Base-by-base conservation (phyloP, 2,329 filamentous ascomycete genomes). In the Emergomyces orientalis region DNA sequence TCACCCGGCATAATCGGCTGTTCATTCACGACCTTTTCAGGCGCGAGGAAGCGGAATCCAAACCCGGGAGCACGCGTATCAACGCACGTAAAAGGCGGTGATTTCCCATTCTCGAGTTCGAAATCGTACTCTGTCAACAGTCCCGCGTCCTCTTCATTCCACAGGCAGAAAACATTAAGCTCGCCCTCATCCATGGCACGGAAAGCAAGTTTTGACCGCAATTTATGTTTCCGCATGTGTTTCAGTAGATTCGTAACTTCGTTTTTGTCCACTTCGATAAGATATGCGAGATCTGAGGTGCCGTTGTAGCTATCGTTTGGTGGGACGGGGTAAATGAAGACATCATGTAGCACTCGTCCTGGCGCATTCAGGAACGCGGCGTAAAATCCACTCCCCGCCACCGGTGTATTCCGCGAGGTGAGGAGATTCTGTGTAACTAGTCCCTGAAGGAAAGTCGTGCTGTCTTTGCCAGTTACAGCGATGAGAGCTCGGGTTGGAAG, bases 401-500 rank as follows among this genome's bases (percentile, higher is more conserved):
- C 77, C 66, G 74, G 71, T 8, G 78, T 73, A 56, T 74, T 75
- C 52, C 59, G 63, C 11, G 64, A 37, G 17, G 70, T 70, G 60
- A 84, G 74, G 66, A 91, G 83, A 66, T 87, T 88, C 66, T 88
- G 84, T 0, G 93, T 96, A 66, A 94, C 84, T 63, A 96, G 84
- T 61, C 93, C 92, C 74, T 97, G 91, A 1, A 99, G 83, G 75
- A 92, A 97, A 68, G 88, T 88, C 56, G 88, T 83, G 39, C 91
- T 86, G 70, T 97, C 93, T 3, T 81, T 81, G 2, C 94, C 94
- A 19, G 86, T 84, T 65, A 97, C 79, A 49, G 87, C 88, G 68
- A 99, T 86, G 54, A 97, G 82, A 60, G 86, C 85, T 59, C 94
- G 89, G 67, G 88, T 87, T n/a, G 84, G 77, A 65, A 97, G 76